A percentile compares a stretch with the other conserved stretches of the same genome.
These are phyloP conservation scores for Oryza glumipatula DNA, from an alignment of 176 grass and related monocot genomes.

Conservation along the genomic window DNA sequence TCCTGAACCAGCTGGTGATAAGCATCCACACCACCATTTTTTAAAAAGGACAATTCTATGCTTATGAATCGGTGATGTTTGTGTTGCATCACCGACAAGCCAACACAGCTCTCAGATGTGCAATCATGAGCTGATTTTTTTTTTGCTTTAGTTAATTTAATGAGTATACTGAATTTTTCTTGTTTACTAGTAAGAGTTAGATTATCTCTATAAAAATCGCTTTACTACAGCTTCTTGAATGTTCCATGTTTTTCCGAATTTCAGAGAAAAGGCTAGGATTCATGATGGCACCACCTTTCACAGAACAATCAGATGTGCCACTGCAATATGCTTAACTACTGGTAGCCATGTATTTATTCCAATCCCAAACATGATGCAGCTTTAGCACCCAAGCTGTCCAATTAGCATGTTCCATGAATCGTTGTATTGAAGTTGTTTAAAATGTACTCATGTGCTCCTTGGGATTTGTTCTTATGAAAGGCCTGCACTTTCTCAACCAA, in stretches of 20 bases:
- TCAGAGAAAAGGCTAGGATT: constrained; percentile 16
- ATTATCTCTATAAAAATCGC: not conserved
- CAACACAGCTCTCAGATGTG: constrained; percentile 20
- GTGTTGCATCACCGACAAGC: constrained; percentile 36
- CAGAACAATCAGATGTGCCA: not conserved
- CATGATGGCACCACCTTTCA: constrained; percentile 36
- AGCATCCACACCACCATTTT: not conserved
- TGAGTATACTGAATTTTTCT: not conserved
- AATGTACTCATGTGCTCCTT: not conserved
- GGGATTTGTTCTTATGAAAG: not conserved
- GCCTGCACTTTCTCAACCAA: not conserved
- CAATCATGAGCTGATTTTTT: constrained; percentile 18
- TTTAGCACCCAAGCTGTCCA: constrained; percentile 11
- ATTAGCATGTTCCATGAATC: not conserved
- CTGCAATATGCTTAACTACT: not conserved
- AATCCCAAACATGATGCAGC: constrained; percentile 2
- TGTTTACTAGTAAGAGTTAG: not conserved
- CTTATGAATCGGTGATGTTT: too few relatives aligned
- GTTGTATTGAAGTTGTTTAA: constrained; percentile 3
- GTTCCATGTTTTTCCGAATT: not conserved
- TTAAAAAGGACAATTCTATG: too few relatives aligned
- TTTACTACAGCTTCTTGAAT: not conserved
- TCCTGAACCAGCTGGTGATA: not conserved
- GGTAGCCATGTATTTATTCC: not conserved
- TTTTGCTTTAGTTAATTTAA: not conserved